phyloP scores from a whole-genome alignment of 331 rosid genomes.

The Ulmus americana region DNA sequence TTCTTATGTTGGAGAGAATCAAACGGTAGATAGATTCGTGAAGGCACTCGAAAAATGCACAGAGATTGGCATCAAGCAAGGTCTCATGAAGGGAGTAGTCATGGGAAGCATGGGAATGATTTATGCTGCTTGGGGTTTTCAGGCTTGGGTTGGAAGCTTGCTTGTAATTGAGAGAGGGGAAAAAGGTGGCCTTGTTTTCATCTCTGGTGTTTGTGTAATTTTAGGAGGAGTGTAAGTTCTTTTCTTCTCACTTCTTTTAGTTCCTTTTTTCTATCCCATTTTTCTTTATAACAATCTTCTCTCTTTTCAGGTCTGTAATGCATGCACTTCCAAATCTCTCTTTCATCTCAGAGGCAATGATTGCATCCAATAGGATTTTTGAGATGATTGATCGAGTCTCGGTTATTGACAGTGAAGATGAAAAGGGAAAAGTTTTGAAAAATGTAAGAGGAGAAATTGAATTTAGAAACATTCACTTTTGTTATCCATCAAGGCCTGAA shows the following conservation, averaged over 20 bases:
- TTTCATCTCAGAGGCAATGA: conserved; percentile 43
- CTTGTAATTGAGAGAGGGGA: conserved; percentile 55
- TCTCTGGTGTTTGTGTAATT: conserved; percentile 50
- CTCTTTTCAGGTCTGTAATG: conserved; percentile 50
- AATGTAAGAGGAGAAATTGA: conserved; percentile 49
- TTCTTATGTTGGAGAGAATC: conserved; percentile 67
- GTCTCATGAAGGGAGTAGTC: conserved; percentile 61
- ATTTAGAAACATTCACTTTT: conserved; percentile 52
- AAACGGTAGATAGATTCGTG: conserved; percentile 46
- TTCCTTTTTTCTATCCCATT: not conserved
- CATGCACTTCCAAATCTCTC: conserved; percentile 64
- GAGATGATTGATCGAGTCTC: conserved; percentile 53
- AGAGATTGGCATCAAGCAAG: conserved; percentile 59
- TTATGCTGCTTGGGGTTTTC: conserved; percentile 70
- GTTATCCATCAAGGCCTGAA: conserved; percentile 72
- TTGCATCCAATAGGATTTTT: conserved; percentile 43
- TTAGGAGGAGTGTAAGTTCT: conserved; percentile 74
- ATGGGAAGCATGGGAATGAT: conserved; percentile 72
- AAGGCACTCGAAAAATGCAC: conserved; percentile 43
- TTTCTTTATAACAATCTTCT: not conserved
- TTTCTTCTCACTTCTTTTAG: not conserved
- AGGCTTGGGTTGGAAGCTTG: conserved; percentile 69
- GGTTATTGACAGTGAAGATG: conserved; percentile 29
- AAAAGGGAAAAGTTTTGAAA: conserved; percentile 38
- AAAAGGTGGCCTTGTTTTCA: conserved; percentile 61